Percentiles rank a stretch among this genome's conserved stretches.
These are phyloP conservation scores for Xerocomellus amylosporus DNA, from an alignment of 768 basidiomycete species.

Conservation along the genomic window DNA sequence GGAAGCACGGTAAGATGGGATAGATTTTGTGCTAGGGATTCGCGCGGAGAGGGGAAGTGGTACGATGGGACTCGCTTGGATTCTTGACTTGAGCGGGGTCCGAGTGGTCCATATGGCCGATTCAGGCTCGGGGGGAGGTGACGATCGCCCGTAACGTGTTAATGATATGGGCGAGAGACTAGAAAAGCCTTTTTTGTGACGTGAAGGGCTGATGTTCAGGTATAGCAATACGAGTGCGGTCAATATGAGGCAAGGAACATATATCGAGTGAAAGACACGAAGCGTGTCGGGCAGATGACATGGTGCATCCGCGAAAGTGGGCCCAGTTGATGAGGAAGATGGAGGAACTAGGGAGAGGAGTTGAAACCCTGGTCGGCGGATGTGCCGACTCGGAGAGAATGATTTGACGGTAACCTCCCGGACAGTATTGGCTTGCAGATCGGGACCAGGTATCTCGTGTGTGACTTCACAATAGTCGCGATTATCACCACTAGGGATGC, in stretches of 20 bases:
- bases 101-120: slow-evolving; percentile 40
- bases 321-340: slow-evolving; percentile 23
- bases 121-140: slow-evolving; percentile 30
- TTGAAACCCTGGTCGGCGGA: slow-evolving; percentile 79
- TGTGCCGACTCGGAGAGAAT: slow-evolving; percentile 73
- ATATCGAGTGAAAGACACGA: slow-evolving; percentile 56
- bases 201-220: slow-evolving; percentile 37
- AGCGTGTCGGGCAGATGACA: slow-evolving; percentile 79
- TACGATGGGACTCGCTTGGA: slow-evolving; percentile 39
- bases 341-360: slow-evolving; percentile 65
- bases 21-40: slow-evolving; percentile 34
- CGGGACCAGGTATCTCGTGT: slow-evolving; percentile 42
- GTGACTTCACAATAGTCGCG: slow-evolving; percentile 85
- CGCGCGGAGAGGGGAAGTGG: slow-evolving; percentile 40
- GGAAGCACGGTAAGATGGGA: slow-evolving; percentile 42
- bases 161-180: slow-evolving; percentile 35
- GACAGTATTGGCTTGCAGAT: slow-evolving; percentile 31
- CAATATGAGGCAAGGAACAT: slow-evolving; percentile 60
- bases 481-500: slow-evolving; percentile 68
- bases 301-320: slow-evolving; percentile 59
- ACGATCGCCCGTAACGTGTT: slow-evolving; percentile 24
- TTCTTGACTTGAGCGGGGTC: slow-evolving; percentile 40
- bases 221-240: slow-evolving; percentile 48
- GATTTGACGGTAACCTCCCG: slow-evolving; percentile 88
- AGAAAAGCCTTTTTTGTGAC: slow-evolving; percentile 16